Evolutionary conservation across 805 yeast species (phyloP).

Genomic region (Ogataea polymorpha): DNA sequence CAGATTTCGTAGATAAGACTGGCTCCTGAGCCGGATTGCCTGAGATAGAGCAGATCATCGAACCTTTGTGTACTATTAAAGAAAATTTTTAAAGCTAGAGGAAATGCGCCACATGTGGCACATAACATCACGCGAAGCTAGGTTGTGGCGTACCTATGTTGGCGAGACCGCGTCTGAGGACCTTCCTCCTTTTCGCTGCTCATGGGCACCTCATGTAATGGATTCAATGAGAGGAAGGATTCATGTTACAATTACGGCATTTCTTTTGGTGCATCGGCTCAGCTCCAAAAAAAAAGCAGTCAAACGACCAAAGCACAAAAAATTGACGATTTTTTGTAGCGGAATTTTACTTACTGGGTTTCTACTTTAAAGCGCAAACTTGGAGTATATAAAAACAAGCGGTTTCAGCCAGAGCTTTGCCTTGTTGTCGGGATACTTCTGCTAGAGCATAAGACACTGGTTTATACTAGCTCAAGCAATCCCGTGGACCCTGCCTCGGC

Average conservation of each 20-base stretch:
- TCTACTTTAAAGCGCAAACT: slow-evolving; percentile 1
- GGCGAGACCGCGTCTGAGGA: too few species aligned
- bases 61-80: neutral
- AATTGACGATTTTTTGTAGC: slow-evolving; percentile 3
- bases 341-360: neutral
- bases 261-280: neutral
- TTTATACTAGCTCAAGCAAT: neutral
- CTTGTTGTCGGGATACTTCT: neutral
- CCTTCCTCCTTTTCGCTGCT: too few species aligned
- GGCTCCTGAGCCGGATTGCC: slow-evolving; percentile 71
- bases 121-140: neutral
- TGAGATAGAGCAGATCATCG: slow-evolving; percentile 42
- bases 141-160: slow-evolving; percentile 1
- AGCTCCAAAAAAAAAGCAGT: slow-evolving; percentile 1
- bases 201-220: too few species aligned
- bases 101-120: slow-evolving; percentile 8
- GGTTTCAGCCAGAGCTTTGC: slow-evolving; percentile 1
- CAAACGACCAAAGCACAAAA: slow-evolving; percentile 7
- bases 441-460: slow-evolving; percentile 2
- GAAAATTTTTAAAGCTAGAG: slow-evolving; percentile 3
- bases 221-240: too few species aligned
- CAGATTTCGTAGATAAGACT: slow-evolving; percentile 71
- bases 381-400: slow-evolving; percentile 1
- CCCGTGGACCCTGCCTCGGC: slow-evolving; percentile 1
- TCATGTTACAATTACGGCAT: neutral